Base-by-base conservation (phyloP, 106 monocot species). In the Dendrobium officinale region DNA sequence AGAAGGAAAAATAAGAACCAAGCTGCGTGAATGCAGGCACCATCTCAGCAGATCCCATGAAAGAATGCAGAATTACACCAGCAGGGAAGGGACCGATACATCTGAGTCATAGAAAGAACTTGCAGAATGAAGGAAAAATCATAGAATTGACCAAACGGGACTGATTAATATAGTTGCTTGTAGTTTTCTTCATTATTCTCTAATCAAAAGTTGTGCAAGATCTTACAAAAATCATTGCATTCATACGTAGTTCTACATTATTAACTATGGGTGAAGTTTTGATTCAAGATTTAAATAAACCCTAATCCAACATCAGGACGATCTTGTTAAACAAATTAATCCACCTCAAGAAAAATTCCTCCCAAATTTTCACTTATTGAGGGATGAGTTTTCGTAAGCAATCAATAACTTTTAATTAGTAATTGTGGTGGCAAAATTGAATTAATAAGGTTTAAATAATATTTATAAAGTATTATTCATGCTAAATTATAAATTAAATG, bases 11-110 rank as follows among this genome's bases (percentile, higher is more conserved):
- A 79, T 99, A 99, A 51, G 84, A 87, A 72, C 93, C 93, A 26
- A 90, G 82, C 75, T 88, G 87, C 45, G 90, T 88, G 59, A 99
- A 77, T 75, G 51, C 86, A 33, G 99, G 40, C 47, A 99, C 91
- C 90, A 95, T 91, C 79, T 99, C 99, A 68, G 93, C 89, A 80
- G 95, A 93, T 72, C 99, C 95, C n/a, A 95, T 42, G 81, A 91
- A 99, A 31, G 99, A 99, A 85, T 99, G 99, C 42, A 99, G 79
- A 86, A 99, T 85, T 10, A 88, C 78, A 75, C 95, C 93, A 67
- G 85, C 89, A 51, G 95, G 91, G 81, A 95, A 99, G 75, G 95
- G 93, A 42, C 99, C 99, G 4, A 45, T 78, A 27, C 48, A 33
- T 79, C 93, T 96, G 84, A 37, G 26, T 22, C 55, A 84, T 29